Conservation (phyloP, 169 alveolate genomes). For the Prorocentrum cordatum region DNA sequence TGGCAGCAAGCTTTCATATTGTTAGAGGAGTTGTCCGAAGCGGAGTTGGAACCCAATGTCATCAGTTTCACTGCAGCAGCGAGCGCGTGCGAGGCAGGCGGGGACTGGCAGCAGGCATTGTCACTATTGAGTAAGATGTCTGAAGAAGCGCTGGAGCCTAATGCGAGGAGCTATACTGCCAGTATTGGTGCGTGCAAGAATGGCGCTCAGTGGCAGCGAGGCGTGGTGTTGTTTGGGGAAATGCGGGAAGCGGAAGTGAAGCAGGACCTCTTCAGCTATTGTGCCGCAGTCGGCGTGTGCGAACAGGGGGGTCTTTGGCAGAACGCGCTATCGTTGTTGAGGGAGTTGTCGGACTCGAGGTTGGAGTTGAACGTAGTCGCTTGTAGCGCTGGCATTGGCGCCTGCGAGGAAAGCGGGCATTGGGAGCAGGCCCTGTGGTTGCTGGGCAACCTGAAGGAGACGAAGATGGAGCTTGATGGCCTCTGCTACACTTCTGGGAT, state of each 20-base stretch:
- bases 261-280: background rate
- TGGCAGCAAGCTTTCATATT: background rate
- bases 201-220: background rate
- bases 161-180: background rate
- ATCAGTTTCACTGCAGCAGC: background rate
- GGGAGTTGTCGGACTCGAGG: background rate
- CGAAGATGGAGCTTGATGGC: background rate
- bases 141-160: background rate
- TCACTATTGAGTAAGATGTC: background rate
- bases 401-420: background rate
- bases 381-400: background rate
- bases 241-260: background rate
- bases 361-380: background rate
- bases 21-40: background rate
- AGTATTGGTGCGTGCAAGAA: background rate
- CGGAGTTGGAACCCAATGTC: background rate
- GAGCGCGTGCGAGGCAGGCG: background rate
- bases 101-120: background rate
- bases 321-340: background rate
- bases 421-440: background rate
- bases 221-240: background rate
- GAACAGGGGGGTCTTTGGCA: background rate
- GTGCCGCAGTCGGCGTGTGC: background rate
- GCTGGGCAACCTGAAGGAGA: background rate
- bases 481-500: background rate